Percentiles rank a stretch among this genome's conserved stretches.
These are phyloP conservation scores for Microsporum audouinii DNA, from an alignment of 2,329 filamentous ascomycete species.

Conservation along the genomic window DNA sequence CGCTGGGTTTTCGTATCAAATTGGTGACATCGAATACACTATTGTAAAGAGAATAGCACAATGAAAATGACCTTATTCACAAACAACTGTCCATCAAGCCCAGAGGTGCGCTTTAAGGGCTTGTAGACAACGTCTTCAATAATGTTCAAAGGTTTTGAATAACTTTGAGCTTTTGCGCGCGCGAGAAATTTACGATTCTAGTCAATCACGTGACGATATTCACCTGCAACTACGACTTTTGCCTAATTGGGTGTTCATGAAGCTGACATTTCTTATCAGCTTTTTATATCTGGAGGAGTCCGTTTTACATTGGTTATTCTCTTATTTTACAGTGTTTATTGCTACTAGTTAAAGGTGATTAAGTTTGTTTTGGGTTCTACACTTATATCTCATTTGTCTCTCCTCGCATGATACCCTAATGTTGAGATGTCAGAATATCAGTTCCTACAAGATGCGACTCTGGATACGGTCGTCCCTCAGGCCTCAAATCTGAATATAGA, in stretches of 20 bases:
- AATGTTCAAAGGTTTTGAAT: not conserved
- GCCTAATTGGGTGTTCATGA: not conserved
- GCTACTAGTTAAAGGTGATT: not conserved
- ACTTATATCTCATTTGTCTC: not conserved
- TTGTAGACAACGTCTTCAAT: not conserved
- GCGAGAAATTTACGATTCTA: not conserved
- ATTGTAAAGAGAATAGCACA: not conserved
- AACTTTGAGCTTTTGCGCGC: not conserved
- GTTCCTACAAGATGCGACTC: constrained; percentile 32
- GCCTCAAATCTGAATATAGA: constrained; percentile 30
- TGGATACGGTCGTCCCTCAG: constrained; percentile 36
- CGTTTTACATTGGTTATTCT: not conserved
- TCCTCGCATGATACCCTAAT: not conserved
- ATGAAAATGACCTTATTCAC: not conserved
- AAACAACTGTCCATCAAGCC: not conserved
- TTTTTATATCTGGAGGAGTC: not conserved
- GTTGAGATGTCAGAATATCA: constrained; percentile 19
- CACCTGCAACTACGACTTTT: not conserved
- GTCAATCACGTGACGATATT: not conserved
- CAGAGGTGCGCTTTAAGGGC: not conserved
- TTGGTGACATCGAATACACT: not conserved
- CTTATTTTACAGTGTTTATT: not conserved
- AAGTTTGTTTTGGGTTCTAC: not conserved
- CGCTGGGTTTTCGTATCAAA: not conserved
- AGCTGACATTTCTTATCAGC: not conserved